Evolutionary conservation across 2,329 filamentous ascomycete genomes (phyloP).

Genomic region (Ustilaginoidea virens): DNA sequence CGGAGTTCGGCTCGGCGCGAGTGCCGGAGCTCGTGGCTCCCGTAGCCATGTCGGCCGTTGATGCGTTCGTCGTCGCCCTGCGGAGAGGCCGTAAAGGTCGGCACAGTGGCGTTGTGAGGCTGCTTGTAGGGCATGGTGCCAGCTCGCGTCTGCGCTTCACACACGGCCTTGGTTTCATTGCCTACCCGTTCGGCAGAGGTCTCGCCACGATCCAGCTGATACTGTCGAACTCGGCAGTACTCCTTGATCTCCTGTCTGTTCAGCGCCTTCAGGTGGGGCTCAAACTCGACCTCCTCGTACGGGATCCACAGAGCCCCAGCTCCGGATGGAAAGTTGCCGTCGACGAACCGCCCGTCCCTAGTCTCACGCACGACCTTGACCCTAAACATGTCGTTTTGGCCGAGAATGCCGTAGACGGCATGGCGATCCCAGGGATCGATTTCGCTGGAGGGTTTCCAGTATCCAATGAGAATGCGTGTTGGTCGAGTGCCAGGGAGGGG

Average conservation of each 20-base stretch:
- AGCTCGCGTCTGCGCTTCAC: slow-evolving; percentile 31
- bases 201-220: slow-evolving; percentile 40
- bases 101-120: slow-evolving; percentile 7
- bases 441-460: slow-evolving; percentile 41
- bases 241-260: slow-evolving; percentile 44
- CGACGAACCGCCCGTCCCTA: slow-evolving; percentile 39
- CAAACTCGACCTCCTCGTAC: slow-evolving; percentile 45
- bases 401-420: slow-evolving; percentile 46
- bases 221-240: slow-evolving; percentile 45
- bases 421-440: slow-evolving; percentile 34
- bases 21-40: slow-evolving; percentile 26
- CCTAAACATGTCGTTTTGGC: slow-evolving; percentile 48
- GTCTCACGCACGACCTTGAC: slow-evolving; percentile 47
- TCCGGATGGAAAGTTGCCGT: slow-evolving; percentile 44
- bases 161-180: slow-evolving; percentile 37
- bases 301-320: slow-evolving; percentile 47
- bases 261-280: slow-evolving; percentile 36
- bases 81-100: slow-evolving; percentile 10
- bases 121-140: slow-evolving; percentile 15
- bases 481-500: slow-evolving; percentile 36
- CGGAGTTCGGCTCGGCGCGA: slow-evolving; percentile 24
- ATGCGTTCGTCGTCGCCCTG: slow-evolving; percentile 7
- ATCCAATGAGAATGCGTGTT: slow-evolving; percentile 41
- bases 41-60: slow-evolving; percentile 9
- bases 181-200: slow-evolving; percentile 25